phyloP scores from a whole-genome alignment of 495 filamentous ascomycete genomes.

The Immersiella caudata region DNA sequence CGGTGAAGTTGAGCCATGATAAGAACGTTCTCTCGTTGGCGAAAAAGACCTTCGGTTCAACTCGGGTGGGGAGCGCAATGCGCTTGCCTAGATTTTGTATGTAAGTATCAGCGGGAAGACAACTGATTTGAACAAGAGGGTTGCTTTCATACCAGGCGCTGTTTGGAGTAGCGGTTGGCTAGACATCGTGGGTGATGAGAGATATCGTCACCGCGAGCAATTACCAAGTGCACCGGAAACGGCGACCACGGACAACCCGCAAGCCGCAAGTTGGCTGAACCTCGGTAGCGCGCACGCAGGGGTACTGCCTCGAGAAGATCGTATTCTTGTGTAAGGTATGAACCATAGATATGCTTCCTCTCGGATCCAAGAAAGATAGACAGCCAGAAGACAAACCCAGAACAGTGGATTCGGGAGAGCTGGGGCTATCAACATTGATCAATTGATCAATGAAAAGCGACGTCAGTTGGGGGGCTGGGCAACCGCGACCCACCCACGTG shows the following conservation, averaged over 20 bases:
- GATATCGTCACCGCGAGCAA: background rate
- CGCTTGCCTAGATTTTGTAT: conserved; percentile 71
- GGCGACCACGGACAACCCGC: no score
- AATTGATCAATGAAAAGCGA: conserved; percentile 40
- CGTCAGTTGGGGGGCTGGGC: background rate
- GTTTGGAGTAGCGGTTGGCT: conserved; percentile 92
- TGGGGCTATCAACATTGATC: conserved; percentile 15
- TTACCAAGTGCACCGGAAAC: background rate
- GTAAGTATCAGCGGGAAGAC: conserved; percentile 10
- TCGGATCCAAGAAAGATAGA: background rate
- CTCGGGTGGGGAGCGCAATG: conserved; percentile 95
- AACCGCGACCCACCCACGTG: conserved; percentile 20
- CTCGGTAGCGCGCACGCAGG: no score
- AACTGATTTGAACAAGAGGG: background rate
- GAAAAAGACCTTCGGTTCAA: conserved; percentile 99
- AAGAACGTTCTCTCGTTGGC: conserved; percentile 99
- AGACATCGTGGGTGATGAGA: conserved; percentile 65
- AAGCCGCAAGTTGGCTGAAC: no score
- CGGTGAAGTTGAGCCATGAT: conserved; percentile 98
- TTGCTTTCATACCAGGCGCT: conserved; percentile 65
- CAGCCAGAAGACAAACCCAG: background rate
- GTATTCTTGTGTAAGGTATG: background rate
- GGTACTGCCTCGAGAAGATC: no score
- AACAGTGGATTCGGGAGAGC: background rate
- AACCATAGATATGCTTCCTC: background rate